Base-by-base conservation (phyloP, 2,329 filamentous ascomycete genomes). In the Calonectria montana region DNA sequence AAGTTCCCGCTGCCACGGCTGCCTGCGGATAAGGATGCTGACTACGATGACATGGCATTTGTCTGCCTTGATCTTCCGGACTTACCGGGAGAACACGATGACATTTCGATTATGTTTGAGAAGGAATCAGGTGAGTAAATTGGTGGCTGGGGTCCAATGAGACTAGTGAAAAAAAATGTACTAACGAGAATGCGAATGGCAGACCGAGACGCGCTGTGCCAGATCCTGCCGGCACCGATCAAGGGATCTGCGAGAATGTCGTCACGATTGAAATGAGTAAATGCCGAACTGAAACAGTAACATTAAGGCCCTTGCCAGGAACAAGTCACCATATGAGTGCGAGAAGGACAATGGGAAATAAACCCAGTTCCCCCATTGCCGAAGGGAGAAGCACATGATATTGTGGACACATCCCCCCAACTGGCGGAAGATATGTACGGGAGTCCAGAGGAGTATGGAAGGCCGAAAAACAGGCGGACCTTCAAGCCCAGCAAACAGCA, bases 71-170 rank as follows among this genome's bases (percentile, higher is more conserved):
- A 98, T 82, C 90, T 95, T 82, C 93, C 95, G 21, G 95, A 98
- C 78, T 94, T 97, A 82, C 94, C 95, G 1, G 94, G 94, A 63
- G 96, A 98, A 84, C 95, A 98, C 83, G 96, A 98, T 82, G 96
- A 98, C 84, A 94, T 98, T 76, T 90, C 92, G 13, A 92, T 98
- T 79, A 84, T 92, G 72, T 98, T 98, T 86, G 95, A 97, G 75
- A 92, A 88, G 55, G 93, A 94, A 81, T 86, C 89, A 79, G 93
- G 94, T 95, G 84, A 86, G 93, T 88, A 64, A 29, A 21, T 23
- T 35, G 12, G n/a, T 47, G 16, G 12, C 39, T 29, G 31, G 48
- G 18, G n/a, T 18, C 43, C 5, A 43, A 21, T 15, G 12, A 8
- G 15, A 12, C 18, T 23, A 39, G 53, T 35, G 15, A 25, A 27